Evolutionary conservation across 345 rosid species (phyloP).

Genomic region (Kandelia obovata): DNA sequence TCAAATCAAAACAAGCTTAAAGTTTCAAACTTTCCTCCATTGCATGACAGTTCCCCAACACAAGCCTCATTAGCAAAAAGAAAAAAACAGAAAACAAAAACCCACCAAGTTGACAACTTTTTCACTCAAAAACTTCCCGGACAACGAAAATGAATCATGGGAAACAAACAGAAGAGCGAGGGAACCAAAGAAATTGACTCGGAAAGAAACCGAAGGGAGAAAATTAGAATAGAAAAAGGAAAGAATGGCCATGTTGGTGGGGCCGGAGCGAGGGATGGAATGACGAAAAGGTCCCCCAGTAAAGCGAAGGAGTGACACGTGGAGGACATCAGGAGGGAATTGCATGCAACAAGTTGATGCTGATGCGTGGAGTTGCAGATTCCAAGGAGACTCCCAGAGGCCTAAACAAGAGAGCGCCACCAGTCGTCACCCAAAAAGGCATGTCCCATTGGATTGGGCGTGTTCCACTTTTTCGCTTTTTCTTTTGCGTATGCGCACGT

Average conservation of each 20-base stretch:
- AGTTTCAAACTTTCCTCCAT: conserved; percentile 7
- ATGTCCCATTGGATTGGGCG: background rate
- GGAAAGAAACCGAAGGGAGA: background rate
- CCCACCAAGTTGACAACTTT: conserved; percentile 1
- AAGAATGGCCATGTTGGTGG: background rate
- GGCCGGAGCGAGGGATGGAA: background rate
- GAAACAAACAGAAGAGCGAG: background rate
- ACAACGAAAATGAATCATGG: background rate
- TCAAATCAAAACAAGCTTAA: conserved; percentile 17
- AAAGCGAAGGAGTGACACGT: conserved; percentile 25
- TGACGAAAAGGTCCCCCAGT: background rate
- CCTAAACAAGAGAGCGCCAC: background rate
- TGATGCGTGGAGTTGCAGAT: conserved; percentile 23
- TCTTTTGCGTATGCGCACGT: conserved; percentile 9
- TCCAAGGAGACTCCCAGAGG: conserved; percentile 23
- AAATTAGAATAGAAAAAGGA: background rate
- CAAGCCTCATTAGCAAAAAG: background rate
- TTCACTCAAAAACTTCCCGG: conserved; percentile 4
- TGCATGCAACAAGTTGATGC: conserved; percentile 17
- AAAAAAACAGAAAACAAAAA: background rate
- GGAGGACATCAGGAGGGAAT: conserved; percentile 30
- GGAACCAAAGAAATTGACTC: background rate
- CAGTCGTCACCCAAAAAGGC: conserved; percentile 7
- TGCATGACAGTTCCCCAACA: conserved; percentile 9
- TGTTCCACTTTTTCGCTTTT: background rate